Base-by-base conservation (phyloP, 164 flowering plant species). In the Stephania yunnanensis region DNA sequence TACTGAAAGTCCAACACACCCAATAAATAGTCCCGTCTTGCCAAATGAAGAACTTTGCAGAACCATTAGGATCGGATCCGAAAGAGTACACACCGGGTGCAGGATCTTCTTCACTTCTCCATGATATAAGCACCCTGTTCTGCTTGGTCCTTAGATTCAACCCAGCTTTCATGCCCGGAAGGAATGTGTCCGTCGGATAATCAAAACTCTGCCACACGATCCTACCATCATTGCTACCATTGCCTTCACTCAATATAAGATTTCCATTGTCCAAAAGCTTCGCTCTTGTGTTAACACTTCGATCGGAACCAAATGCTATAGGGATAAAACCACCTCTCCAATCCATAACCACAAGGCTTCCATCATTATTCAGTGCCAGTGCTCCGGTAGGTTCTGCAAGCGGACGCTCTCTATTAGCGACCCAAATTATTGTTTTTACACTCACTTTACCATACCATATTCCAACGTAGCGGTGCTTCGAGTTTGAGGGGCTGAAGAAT, bases 161-260 rank as follows among this genome's bases (percentile, higher is more conserved):
- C 15, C 74, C 74, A 8, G 58, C 25, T 29, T 72, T 72, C 74
- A 72, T 72, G 46, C 67, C 74, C 15, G 74, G 74, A 9, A 72
- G 61, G 4, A 72, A 72, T 31, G 74, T 30, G 31, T 72, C 74
- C n/a, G 63, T 65, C 7, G 74, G 22, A 58, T 53, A 55, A 55
- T 72, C 74, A 72, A 72, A 72, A 36, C 74, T 72, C 65, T 72
- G 74, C 74, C 74, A 72, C 6, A 71, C 52, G 17, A 71, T 25
- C 25, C 65, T 72, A 1, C 64, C 22, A 58, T 15, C 42, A 12
- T 7, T 19, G 4, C 0, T 42, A 10, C 4, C 17, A 68, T 36
- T 68, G 11, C n/a, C 20, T 53, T 72, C 74, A 25, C 45, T 72
- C 19, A 55, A 8, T 19, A 72, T 64, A 50, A 72, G 67, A 55